Conservation (phyloP, 78 protist species). For the Dictyostelium purpureum region DNA sequence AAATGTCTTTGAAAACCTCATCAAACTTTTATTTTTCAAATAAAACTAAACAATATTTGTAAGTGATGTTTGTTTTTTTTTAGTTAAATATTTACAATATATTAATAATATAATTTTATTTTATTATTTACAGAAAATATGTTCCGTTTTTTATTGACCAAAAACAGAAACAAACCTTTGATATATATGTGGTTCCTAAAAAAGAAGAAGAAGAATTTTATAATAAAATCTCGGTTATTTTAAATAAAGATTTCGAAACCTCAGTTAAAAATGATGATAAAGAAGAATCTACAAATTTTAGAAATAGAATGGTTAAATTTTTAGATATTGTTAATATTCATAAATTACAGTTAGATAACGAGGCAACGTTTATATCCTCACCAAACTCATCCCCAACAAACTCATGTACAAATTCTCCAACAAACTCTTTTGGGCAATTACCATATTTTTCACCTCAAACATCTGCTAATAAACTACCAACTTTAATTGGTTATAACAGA, state of each 20-base stretch:
- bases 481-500: no score
- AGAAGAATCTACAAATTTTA: slow-evolving; percentile 56
- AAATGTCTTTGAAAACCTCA: slow-evolving; percentile 29
- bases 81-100: no score
- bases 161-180: neutral
- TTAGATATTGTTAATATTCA: slow-evolving; percentile 5
- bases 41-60: slow-evolving; percentile 8
- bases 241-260: neutral
- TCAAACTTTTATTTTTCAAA: slow-evolving; percentile 6
- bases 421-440: neutral
- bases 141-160: slow-evolving; percentile 10
- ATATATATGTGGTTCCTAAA: neutral
- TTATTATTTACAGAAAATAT: slow-evolving; percentile 13
- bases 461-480: neutral
- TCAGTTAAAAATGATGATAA: neutral
- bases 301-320: slow-evolving; percentile 37
- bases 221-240: neutral
- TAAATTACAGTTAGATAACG: neutral
- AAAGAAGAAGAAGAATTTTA: neutral
- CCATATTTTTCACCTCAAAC: neutral
- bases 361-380: neutral
- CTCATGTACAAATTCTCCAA: neutral
- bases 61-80: slow-evolving; percentile 4
- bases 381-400: neutral
- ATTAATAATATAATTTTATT: neutral